Evolutionary conservation across 116 monocot genomes (phyloP), one percentile per base, ranked within the genome.

Genomic region (Papilionanthe hybrid): DNA sequence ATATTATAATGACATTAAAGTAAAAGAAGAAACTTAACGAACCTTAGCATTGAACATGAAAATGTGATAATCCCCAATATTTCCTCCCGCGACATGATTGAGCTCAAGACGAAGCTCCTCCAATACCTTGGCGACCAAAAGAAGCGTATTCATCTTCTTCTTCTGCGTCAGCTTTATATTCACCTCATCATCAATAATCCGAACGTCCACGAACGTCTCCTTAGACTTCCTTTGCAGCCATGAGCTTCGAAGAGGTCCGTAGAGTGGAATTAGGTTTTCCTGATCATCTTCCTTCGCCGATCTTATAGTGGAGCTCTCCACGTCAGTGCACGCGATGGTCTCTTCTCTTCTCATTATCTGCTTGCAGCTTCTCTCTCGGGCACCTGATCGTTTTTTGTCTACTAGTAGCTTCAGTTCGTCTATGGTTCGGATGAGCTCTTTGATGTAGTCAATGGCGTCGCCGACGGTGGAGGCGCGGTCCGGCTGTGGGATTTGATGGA

Each of bases 31-130:
- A 53, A 17, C 17, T 15, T 11, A 9, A n/a, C 15, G 1, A 18
- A 95, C 97, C 98, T 98, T 98, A 29, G 98, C 82, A 67, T 98
- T 98, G 83, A 98, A 87, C 89, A 98, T 86, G 89, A 93, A 94
- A 82, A 93, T 82, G 72, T 91, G 83, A 58, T 84, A 87, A n/a
- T 93, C 91, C 47, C 94, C 98, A 12, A 98, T 94, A 82, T 78
- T 87, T 15, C 93, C 91, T n/a, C 91, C 94, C 0, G 93, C 81
- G 67, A 87, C 86, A 78, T 98, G 94, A 75, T 87, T 53, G 55
- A 93, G 85, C 23, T 94, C 90, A 13, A 98, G 90, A 12, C 85
- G 87, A 30, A 98, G 90, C 72, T 98, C 94, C 7, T 98, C 90
- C 1, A 98, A 74, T 12, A 79, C 91, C 78, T 86, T 93, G 4